phyloP scores from a whole-genome alignment of 192 early-diverging fungal genomes.

The Coemansia nantahalensis region DNA sequence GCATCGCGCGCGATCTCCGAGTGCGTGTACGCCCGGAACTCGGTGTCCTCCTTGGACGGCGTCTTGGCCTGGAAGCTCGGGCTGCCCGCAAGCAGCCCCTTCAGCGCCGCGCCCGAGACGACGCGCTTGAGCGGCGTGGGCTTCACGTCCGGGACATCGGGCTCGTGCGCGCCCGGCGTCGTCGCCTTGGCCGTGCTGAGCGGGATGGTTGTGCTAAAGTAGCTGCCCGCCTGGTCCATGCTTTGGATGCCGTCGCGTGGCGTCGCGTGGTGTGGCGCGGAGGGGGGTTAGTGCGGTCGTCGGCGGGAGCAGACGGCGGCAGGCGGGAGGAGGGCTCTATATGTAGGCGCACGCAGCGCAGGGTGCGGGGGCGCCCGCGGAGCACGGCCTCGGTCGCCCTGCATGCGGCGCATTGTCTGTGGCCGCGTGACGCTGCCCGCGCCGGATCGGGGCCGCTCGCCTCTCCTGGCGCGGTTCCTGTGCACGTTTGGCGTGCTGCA shows the following conservation, averaged over 20 bases:
- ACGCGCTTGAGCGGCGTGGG: slow-evolving; percentile 53
- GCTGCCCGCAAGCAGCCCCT: slow-evolving; percentile 51
- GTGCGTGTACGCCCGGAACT: slow-evolving; percentile 52
- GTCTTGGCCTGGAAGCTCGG: slow-evolving; percentile 43
- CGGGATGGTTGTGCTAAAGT: slow-evolving; percentile 52
- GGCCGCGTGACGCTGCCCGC: too few relatives aligned
- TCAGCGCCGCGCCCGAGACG: slow-evolving; percentile 50
- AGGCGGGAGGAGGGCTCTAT: neutral
- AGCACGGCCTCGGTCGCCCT: too few relatives aligned
- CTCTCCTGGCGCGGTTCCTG: too few relatives aligned
- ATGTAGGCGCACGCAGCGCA: neutral
- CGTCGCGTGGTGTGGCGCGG: slow-evolving; percentile 32
- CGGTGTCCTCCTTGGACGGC: slow-evolving; percentile 31
- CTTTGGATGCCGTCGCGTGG: too few relatives aligned
- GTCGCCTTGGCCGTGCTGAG: slow-evolving; percentile 52
- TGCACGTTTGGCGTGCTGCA: too few relatives aligned
- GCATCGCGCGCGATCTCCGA: slow-evolving; percentile 58
- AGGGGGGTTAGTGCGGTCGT: slow-evolving; percentile 15
- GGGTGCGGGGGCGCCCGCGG: too few relatives aligned
- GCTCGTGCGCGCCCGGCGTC: slow-evolving; percentile 36
- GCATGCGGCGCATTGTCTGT: too few relatives aligned
- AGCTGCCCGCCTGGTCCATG: slow-evolving; percentile 34
- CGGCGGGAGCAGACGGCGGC: neutral
- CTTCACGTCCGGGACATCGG: slow-evolving; percentile 31
- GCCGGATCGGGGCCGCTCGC: too few relatives aligned